These are phyloP conservation scores for Chlamydomonas sphaeroides DNA, from an alignment of 139 green algal genomes.

Conservation along the genomic window DNA sequence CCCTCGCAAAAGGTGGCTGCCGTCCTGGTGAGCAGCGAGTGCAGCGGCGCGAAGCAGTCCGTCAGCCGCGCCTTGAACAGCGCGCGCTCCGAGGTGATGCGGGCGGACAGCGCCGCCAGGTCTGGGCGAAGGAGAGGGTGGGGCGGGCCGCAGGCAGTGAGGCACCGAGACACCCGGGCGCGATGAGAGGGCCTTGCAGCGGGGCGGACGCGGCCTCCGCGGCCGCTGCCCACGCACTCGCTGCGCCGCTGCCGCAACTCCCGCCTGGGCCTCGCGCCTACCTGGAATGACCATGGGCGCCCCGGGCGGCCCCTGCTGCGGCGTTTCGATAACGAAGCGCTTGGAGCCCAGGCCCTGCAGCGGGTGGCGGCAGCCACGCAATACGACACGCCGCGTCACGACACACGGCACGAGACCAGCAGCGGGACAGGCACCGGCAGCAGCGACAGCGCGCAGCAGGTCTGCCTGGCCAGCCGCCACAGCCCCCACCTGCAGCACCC, in stretches of 20 bases:
- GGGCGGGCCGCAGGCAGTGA: not conserved
- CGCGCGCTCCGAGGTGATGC: conserved; percentile 61
- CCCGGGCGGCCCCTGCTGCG: not conserved
- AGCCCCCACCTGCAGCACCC: conserved; percentile 58
- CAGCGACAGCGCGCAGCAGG: too few relatives aligned
- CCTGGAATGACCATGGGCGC: too few relatives aligned
- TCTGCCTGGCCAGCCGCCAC: too few relatives aligned
- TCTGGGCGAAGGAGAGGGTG: not conserved
- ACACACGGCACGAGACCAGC: too few relatives aligned
- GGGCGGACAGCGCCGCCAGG: conserved; percentile 28
- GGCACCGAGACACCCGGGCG: too few relatives aligned
- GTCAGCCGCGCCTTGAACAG: conserved; percentile 57
- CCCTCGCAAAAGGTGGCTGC: conserved; percentile 25
- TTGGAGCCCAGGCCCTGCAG: conserved; percentile 68
- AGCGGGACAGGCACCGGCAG: too few relatives aligned
- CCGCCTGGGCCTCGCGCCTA: too few relatives aligned
- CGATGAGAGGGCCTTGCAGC: too few relatives aligned
- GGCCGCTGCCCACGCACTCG: not conserved
- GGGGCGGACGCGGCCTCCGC: not conserved
- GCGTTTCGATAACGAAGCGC: conserved; percentile 75
- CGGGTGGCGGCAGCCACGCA: too few relatives aligned
- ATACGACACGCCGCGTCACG: too few relatives aligned
- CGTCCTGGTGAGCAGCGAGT: conserved; percentile 48
- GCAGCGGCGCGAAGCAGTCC: conserved; percentile 59
- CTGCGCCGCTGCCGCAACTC: not conserved